Base-by-base conservation (phyloP, 352 stramenopile genomes). In the Thalassiosira exigua region DNA sequence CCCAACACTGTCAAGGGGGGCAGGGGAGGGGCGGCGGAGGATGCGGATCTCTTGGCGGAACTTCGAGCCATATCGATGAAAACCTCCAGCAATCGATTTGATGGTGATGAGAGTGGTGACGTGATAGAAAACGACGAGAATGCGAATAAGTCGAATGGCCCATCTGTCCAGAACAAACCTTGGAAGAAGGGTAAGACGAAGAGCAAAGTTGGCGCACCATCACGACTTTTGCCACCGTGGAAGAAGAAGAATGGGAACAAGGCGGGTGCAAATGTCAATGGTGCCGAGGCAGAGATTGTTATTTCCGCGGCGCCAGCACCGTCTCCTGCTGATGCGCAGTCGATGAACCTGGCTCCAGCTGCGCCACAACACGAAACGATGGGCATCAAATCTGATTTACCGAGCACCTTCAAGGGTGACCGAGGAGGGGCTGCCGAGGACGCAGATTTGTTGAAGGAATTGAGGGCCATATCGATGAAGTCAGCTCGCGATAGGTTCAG, bases 1-100 rank as follows among this genome's bases (percentile, higher is more conserved):
- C 48, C 60, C 11, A 78, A 19, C 7, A 90, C 80, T n/a, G 87
- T 90, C 52, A 58, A 74, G 17, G 83, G 83, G 41, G 76, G 87
- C n/a, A 50, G 70, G 26, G 75, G 75, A 58, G 75, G 71, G 30
- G n/a, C 46, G 39, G 70, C 74, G 44, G 75, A 88, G 44, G 83
- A 90, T 69, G 79, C 83, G 0, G 79, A 69, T 26, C 67, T 87
- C 19, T 51, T 86, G 61, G 82, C 79, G 1, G 79, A 87, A 52
- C 33, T 90, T 2, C 24, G 73, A 69, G 75, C 75, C 4, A 81
- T 87, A 29, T 85, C 79, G 12, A 77, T 68, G 51, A 75, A 80
- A 50, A 75, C 79, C 1, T 69, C 60, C 0, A 30, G 21, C 36
- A 29, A 12, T 65, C 64, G 76, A 19, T 84, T 88, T 50, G 26